A percentile compares a stretch with the other conserved stretches of the same genome.
Conservation (phyloP, 1,284 basidiomycete species). For the Phenoliferia sp. region DNA sequence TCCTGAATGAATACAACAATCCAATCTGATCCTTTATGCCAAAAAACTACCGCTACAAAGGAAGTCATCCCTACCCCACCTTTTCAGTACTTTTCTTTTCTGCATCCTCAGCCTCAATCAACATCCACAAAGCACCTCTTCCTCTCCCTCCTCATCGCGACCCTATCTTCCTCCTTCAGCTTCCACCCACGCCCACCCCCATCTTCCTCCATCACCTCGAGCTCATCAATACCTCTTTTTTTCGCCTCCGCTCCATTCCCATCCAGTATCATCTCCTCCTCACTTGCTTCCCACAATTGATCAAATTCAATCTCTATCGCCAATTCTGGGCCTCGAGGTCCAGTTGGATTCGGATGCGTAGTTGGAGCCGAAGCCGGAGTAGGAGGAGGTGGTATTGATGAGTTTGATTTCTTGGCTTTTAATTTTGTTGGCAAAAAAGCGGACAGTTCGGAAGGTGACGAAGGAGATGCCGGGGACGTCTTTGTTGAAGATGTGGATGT, state of each 20-base stretch:
- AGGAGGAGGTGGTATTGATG: neutral
- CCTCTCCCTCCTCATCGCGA: no score
- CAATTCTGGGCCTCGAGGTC: neutral
- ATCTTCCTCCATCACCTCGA: conserved; percentile 80
- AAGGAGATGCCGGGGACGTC: conserved; percentile 35
- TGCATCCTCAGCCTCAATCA: no score
- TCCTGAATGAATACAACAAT: no score
- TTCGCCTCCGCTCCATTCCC: neutral
- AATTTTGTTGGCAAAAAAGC: neutral
- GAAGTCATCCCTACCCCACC: no score
- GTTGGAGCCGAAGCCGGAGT: neutral
- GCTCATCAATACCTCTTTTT: neutral
- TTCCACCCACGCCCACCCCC: no score
- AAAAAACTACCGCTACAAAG: no score
- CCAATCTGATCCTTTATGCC: no score
- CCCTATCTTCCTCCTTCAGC: no score
- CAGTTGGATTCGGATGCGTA: neutral
- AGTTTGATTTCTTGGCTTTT: neutral
- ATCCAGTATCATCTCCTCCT: neutral
- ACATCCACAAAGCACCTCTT: no score
- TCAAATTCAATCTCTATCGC: conserved; percentile 10
- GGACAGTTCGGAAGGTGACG: conserved; percentile 31
- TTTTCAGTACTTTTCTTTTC: no score
- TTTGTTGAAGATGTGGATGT: conserved; percentile 34
- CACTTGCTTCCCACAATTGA: conserved; percentile 5